Base-by-base conservation (phyloP, 2,329 filamentous ascomycete species). In the Fusarium scirpi region DNA sequence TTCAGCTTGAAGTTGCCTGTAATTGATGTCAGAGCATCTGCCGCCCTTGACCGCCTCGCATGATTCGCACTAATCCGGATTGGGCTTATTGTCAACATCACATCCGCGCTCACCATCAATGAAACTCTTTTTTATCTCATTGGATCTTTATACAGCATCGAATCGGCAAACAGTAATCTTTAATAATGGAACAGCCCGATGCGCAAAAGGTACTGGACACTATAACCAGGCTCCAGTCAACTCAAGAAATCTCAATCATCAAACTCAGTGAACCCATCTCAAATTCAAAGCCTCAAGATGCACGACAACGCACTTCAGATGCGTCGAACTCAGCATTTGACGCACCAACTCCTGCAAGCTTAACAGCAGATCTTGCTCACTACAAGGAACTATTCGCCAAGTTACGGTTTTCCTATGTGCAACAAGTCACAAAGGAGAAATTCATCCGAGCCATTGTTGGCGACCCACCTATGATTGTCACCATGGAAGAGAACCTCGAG, bases 371-470 rank as follows among this genome's bases (percentile, higher is more conserved):
- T 80, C 85, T 98, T 29, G 85, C 87, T 30, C 94, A 98, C 80
- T 98, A 98, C 83, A 94, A 93, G 82, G 94, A 98, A 81, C 88
- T 98, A 22, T 99, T 98, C 81, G 92, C 94, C 44, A 98, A 99
- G 82, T 87, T 98, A 41, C 93, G 95, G 74, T 98, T 98, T 84
- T 97, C 93, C 70, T 98, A 98, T 81, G 92, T 98, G 74, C 96
- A 99, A 82, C 96, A 98, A 84, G 94, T 98, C 68, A 98, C 95
- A 46, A 99, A 98, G 82, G 96, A 99, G 80, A 97, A 97, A 77
- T 98, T 98, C 80, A 91, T 99, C 58, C 93, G 94, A 72, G 91
- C 93, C 69, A 97, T 98, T 74, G 94, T 97, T 18, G 94, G 93
- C 69, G 93, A 97, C 69, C 94, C 94, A 51, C 96, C 95, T 0